Evolutionary conservation across 148 eudicot species (phyloP), one percentile per base, ranked within the genome.

Genomic region (Diospyros kaki): DNA sequence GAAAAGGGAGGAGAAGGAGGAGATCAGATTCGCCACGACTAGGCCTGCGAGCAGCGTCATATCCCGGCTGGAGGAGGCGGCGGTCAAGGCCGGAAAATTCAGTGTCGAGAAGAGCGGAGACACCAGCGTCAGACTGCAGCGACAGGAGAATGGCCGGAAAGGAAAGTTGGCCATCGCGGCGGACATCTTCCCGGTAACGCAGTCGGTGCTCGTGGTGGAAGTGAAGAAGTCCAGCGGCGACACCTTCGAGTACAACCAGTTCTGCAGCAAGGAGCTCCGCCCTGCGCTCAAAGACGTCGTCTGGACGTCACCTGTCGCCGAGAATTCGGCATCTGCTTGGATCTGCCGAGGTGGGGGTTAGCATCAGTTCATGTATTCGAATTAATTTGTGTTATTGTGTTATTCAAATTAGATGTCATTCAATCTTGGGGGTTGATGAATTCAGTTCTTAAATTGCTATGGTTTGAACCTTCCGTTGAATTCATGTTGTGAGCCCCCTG

Each of bases 171-270:
- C 85, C 4, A 86, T 91, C 0, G 80, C 67, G 1, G 91, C 92
- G 5, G 89, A 87, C 62, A 77, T 91, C 0, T 84, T 80, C 54
- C 70, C 89, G 0, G 77, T 91, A 76, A 76, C 87, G 9, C 80
- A 87, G 48, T 81, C 90, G 71, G 76, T 91, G 12, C 60, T 85
- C 43, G 81, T 91, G 78, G 93, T 91, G 75, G 88, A 91, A 77
- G 87, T 91, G 72, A 91, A 78, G 83, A 89, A 86, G 60, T 85
- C 84, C 2, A 68, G 83, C 10, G 96, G 96, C 0, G 90, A 89
- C 58, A 80, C 93, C 0, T 62, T 84, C 12, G 96, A 91, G 86
- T 91, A 89, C 69, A 85, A 87, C 58, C 84, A 83, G 53, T 91
- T 91, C 81, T 91, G 93, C 77, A 78, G 71, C 71, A 81, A 86